These are phyloP conservation scores for Hygrophorus pudorinus DNA, from an alignment of 768 basidiomycete species.

Conservation along the genomic window DNA sequence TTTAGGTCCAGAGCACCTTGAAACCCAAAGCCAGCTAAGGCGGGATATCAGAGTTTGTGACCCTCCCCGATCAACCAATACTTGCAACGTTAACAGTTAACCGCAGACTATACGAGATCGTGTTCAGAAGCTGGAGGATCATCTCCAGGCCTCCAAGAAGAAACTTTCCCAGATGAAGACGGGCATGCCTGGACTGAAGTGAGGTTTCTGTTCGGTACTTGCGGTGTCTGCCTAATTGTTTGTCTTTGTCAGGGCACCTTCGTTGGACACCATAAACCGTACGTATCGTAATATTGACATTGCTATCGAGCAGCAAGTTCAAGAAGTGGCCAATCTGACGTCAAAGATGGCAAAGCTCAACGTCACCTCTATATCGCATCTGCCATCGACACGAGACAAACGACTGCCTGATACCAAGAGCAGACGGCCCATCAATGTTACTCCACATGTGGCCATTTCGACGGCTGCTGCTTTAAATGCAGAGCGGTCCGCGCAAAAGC, in stretches of 20 bases:
- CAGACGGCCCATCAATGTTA: slow-evolving; percentile 33
- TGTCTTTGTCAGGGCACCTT: slow-evolving; percentile 50
- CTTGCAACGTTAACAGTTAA: slow-evolving; percentile 1
- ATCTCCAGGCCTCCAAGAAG: slow-evolving; percentile 61
- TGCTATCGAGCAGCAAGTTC: slow-evolving; percentile 51
- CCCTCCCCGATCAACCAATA: neutral
- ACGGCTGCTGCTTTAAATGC: slow-evolving; percentile 79
- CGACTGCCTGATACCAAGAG: slow-evolving; percentile 30
- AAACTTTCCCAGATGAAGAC: slow-evolving; percentile 50
- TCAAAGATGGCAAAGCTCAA: slow-evolving; percentile 45
- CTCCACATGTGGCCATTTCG: slow-evolving; percentile 58
- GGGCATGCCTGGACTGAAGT: slow-evolving; percentile 58
- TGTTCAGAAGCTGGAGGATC: slow-evolving; percentile 70
- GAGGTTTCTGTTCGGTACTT: slow-evolving; percentile 13
- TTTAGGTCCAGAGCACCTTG: slow-evolving; percentile 84
- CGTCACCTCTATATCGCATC: slow-evolving; percentile 17
- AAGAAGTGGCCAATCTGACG: slow-evolving; percentile 41
- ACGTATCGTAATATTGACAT: slow-evolving; percentile 80
- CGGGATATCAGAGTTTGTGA: slow-evolving; percentile 56
- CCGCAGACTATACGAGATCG: slow-evolving; percentile 58
- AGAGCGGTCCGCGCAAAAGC: slow-evolving; percentile 58
- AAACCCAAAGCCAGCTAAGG: slow-evolving; percentile 70
- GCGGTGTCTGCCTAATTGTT: neutral
- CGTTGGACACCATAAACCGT: slow-evolving; percentile 76
- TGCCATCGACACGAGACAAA: slow-evolving; percentile 25